Evolutionary conservation across 306 rosid genomes (phyloP), one percentile per base, ranked within the genome.

Genomic region (Benincasa hispida): DNA sequence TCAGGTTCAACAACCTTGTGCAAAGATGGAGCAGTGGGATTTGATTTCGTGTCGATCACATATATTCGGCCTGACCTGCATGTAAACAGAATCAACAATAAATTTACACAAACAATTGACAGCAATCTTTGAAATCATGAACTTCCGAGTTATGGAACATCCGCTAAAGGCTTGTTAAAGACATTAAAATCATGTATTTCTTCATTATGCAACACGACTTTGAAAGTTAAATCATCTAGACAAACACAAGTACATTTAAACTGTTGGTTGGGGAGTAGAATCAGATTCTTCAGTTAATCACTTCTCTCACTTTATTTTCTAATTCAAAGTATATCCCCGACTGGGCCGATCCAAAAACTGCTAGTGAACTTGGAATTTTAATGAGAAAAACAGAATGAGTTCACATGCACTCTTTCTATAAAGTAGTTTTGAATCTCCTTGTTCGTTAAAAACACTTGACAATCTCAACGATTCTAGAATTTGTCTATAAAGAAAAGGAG

Each of bases 61-160:
- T 94, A 89, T 48, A 91, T 66, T 13, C 96, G 98, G 13, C 98
- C 94, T 1, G 98, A 94, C 55, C 98, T 91, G 91, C 39, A 47
- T 7, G 57, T 45, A 14, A 81, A 84, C 10, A 80, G 2, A 66
- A 75, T 74, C 24, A 10, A 72, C 58, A 19, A 81, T 61, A 66
- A 77, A 53, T 76, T 37, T 17, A 32, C 19, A 8, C 47, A 42
- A 9, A 72, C 30, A 28, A 30, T 32, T 21, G 21, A 77, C 63
- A 9, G 8, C n/a, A 45, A 45, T 69, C 35, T 69, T 24, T 12
- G 22, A 22, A 68, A 68, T 68, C 53, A 12, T 39, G 48, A 35
- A 63, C 74, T 39, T 27, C 7, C 53, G 53, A 21, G 27, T 39
- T n/a, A 67, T 41, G 51, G 19, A 32, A 32, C 69, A 62, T 62